phyloP scores from a whole-genome alignment of 192 early-diverging fungal genomes.

The Podila clonocystis region DNA sequence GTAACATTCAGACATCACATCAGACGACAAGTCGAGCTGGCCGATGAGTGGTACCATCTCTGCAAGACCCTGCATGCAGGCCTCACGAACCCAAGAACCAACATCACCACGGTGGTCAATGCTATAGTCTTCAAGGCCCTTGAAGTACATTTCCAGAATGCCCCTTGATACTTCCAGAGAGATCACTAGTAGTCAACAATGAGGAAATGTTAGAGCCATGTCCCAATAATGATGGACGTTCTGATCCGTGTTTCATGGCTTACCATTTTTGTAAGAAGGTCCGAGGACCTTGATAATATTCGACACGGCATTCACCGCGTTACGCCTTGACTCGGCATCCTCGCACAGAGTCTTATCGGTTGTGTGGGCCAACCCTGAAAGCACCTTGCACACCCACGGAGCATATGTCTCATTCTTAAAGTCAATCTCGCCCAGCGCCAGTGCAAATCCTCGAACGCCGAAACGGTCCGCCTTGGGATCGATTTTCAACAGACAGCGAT shows the following conservation, averaged over 20 bases:
- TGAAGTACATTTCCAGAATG: constrained; percentile 64
- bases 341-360: neutral
- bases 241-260: too few relatives aligned
- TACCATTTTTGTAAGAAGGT: constrained; percentile 48
- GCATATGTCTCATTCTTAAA: constrained; percentile 28
- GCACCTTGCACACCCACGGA: constrained; percentile 12
- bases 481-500: constrained; percentile 46
- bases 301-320: constrained; percentile 68
- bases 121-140: constrained; percentile 84
- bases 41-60: constrained; percentile 55
- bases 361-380: constrained; percentile 28
- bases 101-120: constrained; percentile 94
- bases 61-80: constrained; percentile 68
- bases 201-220: neutral
- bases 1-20: constrained; percentile 23
- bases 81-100: constrained; percentile 91
- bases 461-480: constrained; percentile 51
- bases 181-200: constrained; percentile 28
- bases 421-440: constrained; percentile 69
- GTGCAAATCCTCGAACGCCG: constrained; percentile 68
- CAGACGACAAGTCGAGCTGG: constrained; percentile 28
- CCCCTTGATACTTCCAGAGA: constrained; percentile 48
- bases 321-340: constrained; percentile 75
- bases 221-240: too few relatives aligned
- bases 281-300: constrained; percentile 57